Conservation (phyloP, 73 alveolate genomes). For the Halteria grandinella region DNA sequence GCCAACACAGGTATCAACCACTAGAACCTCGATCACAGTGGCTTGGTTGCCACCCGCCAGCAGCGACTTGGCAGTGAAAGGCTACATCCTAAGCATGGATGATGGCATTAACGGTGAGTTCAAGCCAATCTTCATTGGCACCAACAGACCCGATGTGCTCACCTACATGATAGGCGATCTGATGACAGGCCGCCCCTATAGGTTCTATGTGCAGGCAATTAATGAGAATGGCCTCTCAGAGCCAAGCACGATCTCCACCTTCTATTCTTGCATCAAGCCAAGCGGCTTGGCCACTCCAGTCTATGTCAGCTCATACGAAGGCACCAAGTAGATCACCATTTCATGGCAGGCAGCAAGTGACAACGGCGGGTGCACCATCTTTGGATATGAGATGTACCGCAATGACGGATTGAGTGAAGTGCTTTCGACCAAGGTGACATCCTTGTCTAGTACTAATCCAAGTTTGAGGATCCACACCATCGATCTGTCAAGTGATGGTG, state of each 20-base stretch:
- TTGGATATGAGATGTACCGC: slow-evolving; percentile 59
- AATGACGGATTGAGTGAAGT: slow-evolving; percentile 56
- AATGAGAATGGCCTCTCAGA: slow-evolving; percentile 63
- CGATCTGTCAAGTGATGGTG: slow-evolving; percentile 35
- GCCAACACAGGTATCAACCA: slow-evolving; percentile 27
- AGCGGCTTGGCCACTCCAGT: slow-evolving; percentile 39
- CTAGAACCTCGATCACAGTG: slow-evolving; percentile 49
- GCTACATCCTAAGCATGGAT: slow-evolving; percentile 63
- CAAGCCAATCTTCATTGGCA: slow-evolving; percentile 47
- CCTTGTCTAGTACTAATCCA: slow-evolving; percentile 22
- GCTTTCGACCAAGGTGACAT: background rate
- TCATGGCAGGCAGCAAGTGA: slow-evolving; percentile 67
- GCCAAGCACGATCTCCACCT: slow-evolving; percentile 7
- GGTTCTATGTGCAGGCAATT: slow-evolving; percentile 59
- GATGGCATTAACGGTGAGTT: slow-evolving; percentile 62
- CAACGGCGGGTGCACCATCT: slow-evolving; percentile 71
- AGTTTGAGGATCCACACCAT: slow-evolving; percentile 1
- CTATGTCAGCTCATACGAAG: slow-evolving; percentile 44
- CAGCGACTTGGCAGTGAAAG: slow-evolving; percentile 47
- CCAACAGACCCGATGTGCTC: slow-evolving; percentile 55
- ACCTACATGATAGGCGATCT: slow-evolving; percentile 43
- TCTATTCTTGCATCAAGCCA: slow-evolving; percentile 57
- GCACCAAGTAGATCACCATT: slow-evolving; percentile 43
- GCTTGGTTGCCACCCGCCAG: slow-evolving; percentile 59
- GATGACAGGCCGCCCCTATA: slow-evolving; percentile 48